Evolutionary conservation across 768 basidiomycete genomes (phyloP), one percentile per base, ranked within the genome.

Genomic region (Kondoa subrosea): DNA sequence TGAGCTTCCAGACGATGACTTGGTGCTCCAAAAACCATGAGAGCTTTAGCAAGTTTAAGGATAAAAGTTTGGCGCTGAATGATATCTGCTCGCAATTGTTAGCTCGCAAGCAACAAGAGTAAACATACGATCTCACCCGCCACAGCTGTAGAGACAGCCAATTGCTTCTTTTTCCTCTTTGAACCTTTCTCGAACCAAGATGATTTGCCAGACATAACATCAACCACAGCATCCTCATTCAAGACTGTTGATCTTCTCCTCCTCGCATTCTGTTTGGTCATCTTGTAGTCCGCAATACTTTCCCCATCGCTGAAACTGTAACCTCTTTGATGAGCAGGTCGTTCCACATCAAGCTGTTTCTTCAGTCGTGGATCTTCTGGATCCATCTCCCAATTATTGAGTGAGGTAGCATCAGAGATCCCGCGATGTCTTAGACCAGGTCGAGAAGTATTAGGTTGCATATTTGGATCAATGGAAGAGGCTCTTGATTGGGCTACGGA

Each of bases 1-100:
- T 95, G 91, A 1, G 89, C 86, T 77, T 93, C 91, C 69, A 96
- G 88, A 33, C 92, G 85, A 78, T 96, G 92, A n/a, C 78, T 78
- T 0, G 77, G 77, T 21, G 65, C 40, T 2, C 91, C 90, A 74
- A 88, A 92, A 15, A 85, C 85, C 88, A 96, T 91, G 56, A 95
- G 80, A 21, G 88, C 85, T 69, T 85, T 83, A 17, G 90, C 89
- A 30, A 95, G 82, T 75, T 85, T 89, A 75, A 91, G 82, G 34
- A 95, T 78, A 78, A 93, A 96, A 66, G 84, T 83, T 71, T 92
- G 90, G 67, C 92, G 82, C 69, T 86, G 83, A 57, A 87, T 78
- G 76, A 91, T 84, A 16, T 88, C 91, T 85, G 77, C 4, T 32
- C 21, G 57, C 2, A 1, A 1, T n/a, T 25, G n/a, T 26, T 59